Conservation (phyloP, 1,139 yeast genomes). For the Kazachstania sp. region DNA sequence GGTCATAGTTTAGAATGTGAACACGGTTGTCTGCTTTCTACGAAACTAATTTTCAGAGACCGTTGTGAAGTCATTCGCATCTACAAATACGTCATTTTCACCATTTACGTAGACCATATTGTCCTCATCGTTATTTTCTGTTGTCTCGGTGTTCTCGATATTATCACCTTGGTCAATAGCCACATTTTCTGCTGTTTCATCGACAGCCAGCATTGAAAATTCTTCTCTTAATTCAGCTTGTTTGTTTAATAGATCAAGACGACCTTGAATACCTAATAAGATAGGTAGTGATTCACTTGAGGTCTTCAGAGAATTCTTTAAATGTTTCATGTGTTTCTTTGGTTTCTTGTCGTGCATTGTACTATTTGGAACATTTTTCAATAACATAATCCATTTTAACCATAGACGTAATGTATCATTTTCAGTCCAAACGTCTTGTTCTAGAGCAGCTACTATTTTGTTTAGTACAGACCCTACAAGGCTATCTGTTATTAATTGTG, state of each 20-base stretch:
- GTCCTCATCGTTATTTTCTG: slow-evolving; percentile 31
- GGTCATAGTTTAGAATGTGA: too few species aligned
- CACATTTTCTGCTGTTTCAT: slow-evolving; percentile 9
- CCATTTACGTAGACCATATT: slow-evolving; percentile 41
- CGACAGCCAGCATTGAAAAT: slow-evolving; percentile 27
- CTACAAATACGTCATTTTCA: slow-evolving; percentile 44
- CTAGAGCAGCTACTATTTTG: slow-evolving; percentile 13
- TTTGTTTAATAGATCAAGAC: slow-evolving; percentile 65
- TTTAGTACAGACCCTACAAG: slow-evolving; percentile 13
- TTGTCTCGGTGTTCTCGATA: slow-evolving; percentile 6
- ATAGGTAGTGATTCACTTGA: slow-evolving; percentile 44
- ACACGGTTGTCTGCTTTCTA: too few species aligned
- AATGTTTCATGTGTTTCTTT: slow-evolving; percentile 21
- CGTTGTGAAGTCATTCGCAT: slow-evolving; percentile 22
- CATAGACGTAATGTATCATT: slow-evolving; percentile 15
- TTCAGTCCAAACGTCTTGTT: slow-evolving; percentile 19
- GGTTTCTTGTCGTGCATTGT: slow-evolving; percentile 14
- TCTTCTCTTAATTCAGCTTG: slow-evolving; percentile 65
- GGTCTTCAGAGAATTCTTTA: slow-evolving; percentile 21
- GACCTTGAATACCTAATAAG: slow-evolving; percentile 75
- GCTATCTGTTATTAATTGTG: slow-evolving; percentile 12
- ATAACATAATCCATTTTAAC: slow-evolving; percentile 27
- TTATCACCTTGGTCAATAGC: slow-evolving; percentile 7
- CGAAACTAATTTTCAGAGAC: background rate
- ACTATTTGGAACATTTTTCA: slow-evolving; percentile 13